Percentiles rank a stretch among this genome's conserved stretches.
Conservation (phyloP, 495 filamentous ascomycete species). For the Cercophora sp. region DNA sequence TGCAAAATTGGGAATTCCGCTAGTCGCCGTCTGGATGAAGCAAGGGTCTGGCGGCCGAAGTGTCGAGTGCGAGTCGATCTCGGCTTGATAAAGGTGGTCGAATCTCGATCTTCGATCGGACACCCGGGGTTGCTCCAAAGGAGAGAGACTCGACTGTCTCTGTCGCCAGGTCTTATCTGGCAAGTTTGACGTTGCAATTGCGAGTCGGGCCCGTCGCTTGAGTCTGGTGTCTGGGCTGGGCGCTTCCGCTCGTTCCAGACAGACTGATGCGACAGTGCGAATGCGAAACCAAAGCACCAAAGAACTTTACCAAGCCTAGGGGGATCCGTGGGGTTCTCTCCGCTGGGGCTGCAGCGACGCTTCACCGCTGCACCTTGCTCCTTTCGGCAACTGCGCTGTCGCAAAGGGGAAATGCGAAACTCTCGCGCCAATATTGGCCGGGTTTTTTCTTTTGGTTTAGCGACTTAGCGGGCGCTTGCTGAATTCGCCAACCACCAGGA, state of each 20-base stretch:
- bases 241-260: slow-evolving; percentile 14
- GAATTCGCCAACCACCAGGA: slow-evolving; percentile 9
- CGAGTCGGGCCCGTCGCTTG: not conserved
- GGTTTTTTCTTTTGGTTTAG: not conserved
- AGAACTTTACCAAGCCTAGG: not conserved
- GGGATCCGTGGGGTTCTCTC: no score
- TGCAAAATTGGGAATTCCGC: slow-evolving; percentile 12
- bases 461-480: slow-evolving; percentile 20
- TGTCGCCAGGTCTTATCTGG: slow-evolving; percentile 3
- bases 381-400: slow-evolving; percentile 23
- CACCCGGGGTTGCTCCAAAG: not conserved
- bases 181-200: not conserved
- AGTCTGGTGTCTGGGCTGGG: not conserved
- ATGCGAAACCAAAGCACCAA: slow-evolving; percentile 7
- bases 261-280: slow-evolving; percentile 19
- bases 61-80: no score
- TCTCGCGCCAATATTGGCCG: slow-evolving; percentile 5
- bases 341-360: no score
- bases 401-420: slow-evolving; percentile 15
- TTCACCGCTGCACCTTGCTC: slow-evolving; percentile 26
- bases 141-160: not conserved
- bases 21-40: slow-evolving; percentile 12
- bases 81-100: no score
- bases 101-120: not conserved
- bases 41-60: no score